Base-by-base conservation (phyloP, 1,284 basidiomycete species). In the Cutaneotrichosporon sp. region DNA sequence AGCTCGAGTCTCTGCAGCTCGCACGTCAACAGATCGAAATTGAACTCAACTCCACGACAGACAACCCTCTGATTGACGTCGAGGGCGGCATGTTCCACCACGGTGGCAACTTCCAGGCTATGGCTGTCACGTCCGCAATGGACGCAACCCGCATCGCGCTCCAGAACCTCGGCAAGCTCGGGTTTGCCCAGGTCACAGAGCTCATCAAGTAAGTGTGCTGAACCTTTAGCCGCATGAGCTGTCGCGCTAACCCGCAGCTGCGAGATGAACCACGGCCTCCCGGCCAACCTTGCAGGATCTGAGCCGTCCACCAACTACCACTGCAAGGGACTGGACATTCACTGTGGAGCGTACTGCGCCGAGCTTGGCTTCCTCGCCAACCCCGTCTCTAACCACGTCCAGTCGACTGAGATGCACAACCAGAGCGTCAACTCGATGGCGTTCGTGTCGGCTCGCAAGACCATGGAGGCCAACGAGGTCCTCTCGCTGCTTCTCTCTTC, bases 281-380 rank as follows among this genome's bases (percentile, higher is more conserved):
- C 56, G 14, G 37, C 56, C 43, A 55, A 55, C 56, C 56, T 58
- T 2, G 56, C 56, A 13, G 56, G 56, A 35, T 35, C 38, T 20
- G 56, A 58, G 50, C 56, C 56, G 3, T 47, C 43, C 39, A 58
- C 56, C 43, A 58, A 58, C 56, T 58, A 58, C 56, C 56, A 58
- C 56, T 58, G 56, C 56, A 58, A 58, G 56, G 56, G 56, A 18
- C 56, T 58, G 47, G 56, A 58, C 56, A 58, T 58, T 47, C 56
- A 58, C 53, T 46, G 43, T 26, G 56, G 47, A 17, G 56, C 56
- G 5, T 58, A 58, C 53, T 52, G 50, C 50, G 49, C 56, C 53
- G 56, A 58, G 53, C 56, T 58, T n/a, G 56, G 56, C 23, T 58
- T 50, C 56, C 56, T 58, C 33, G 53, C 56, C 39, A 58, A 58